A percentile compares a stretch with the other conserved stretches of the same genome.
Conservation (phyloP, 371 early-diverging fungal species). For the Mortierella sp. region DNA sequence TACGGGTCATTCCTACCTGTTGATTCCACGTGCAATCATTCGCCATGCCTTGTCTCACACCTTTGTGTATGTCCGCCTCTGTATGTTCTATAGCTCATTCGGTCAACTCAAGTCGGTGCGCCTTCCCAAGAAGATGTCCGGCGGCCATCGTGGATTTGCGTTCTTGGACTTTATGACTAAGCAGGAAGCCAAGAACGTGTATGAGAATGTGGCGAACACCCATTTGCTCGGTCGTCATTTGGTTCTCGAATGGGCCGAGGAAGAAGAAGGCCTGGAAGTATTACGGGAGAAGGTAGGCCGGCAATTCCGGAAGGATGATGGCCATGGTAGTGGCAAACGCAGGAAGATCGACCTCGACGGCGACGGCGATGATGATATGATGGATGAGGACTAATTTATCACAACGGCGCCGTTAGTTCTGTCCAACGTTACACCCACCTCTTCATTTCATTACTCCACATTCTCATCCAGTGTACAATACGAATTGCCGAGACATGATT, state of each 20-base stretch:
- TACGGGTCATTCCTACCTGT: slow-evolving; percentile 1
- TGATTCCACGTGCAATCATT: too few species aligned
- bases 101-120: slow-evolving; percentile 96
- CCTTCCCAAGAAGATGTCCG: slow-evolving; percentile 94
- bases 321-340: slow-evolving; percentile 25
- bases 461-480: too few species aligned
- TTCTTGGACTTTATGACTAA: slow-evolving; percentile 97
- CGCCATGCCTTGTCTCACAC: not conserved
- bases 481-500: too few species aligned
- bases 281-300: slow-evolving; percentile 76
- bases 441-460: too few species aligned
- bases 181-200: slow-evolving; percentile 92
- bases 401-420: not conserved
- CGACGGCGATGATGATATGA: slow-evolving; percentile 43
- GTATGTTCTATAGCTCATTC: slow-evolving; percentile 67
- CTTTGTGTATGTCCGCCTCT: not conserved
- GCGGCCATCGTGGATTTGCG: slow-evolving; percentile 97
- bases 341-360: slow-evolving; percentile 64
- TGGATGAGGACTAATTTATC: slow-evolving; percentile 32
- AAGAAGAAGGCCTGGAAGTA: slow-evolving; percentile 71
- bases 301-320: slow-evolving; percentile 70
- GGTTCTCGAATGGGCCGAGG: slow-evolving; percentile 96
- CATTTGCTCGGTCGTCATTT: slow-evolving; percentile 99
- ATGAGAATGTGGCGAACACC: slow-evolving; percentile 87
- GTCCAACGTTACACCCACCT: too few species aligned